These are phyloP conservation scores for Scopulariopsis brevicaulis DNA, from an alignment of 2,329 filamentous ascomycete species.

Conservation along the genomic window DNA sequence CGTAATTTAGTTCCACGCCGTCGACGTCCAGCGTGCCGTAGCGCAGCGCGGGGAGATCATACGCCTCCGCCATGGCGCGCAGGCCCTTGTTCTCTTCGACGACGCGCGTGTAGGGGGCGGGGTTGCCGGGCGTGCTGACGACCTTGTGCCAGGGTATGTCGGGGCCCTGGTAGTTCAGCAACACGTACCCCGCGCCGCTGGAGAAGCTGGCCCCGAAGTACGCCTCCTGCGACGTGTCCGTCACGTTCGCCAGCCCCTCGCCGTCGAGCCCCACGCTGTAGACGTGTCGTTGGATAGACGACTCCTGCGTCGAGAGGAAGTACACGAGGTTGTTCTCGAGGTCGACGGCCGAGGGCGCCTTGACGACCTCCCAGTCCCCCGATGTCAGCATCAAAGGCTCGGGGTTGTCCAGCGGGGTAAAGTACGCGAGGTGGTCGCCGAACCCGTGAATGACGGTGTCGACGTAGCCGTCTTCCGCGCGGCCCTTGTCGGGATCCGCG, in stretches of 20 bases:
- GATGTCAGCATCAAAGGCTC: conserved; percentile 79
- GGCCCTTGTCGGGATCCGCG: conserved; percentile 64
- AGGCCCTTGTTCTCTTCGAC: conserved; percentile 72
- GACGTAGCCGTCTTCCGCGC: conserved; percentile 79
- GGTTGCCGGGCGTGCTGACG: conserved; percentile 65
- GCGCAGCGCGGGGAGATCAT: conserved; percentile 72
- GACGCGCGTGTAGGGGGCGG: conserved; percentile 50
- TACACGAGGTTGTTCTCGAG: conserved; percentile 80
- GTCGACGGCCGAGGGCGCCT: conserved; percentile 76
- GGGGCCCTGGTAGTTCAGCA: conserved; percentile 79
- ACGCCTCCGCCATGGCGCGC: conserved; percentile 55
- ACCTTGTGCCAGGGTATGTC: conserved; percentile 86
- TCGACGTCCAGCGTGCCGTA: conserved; percentile 82
- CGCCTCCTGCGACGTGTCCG: conserved; percentile 59
- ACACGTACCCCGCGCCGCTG: conserved; percentile 63
- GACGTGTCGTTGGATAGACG: conserved; percentile 79
- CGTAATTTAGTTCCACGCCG: conserved; percentile 55
- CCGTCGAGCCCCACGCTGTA: conserved; percentile 83
- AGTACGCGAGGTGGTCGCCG: conserved; percentile 88
- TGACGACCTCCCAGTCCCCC: conserved; percentile 84
- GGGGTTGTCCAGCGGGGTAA: conserved; percentile 73
- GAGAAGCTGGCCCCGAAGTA: conserved; percentile 84
- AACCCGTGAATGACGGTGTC: conserved; percentile 81
- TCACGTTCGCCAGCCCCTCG: conserved; percentile 59
- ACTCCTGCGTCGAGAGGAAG: conserved; percentile 77